Conservation (phyloP, 139 green algal genomes). For the Chlorella sp. region DNA sequence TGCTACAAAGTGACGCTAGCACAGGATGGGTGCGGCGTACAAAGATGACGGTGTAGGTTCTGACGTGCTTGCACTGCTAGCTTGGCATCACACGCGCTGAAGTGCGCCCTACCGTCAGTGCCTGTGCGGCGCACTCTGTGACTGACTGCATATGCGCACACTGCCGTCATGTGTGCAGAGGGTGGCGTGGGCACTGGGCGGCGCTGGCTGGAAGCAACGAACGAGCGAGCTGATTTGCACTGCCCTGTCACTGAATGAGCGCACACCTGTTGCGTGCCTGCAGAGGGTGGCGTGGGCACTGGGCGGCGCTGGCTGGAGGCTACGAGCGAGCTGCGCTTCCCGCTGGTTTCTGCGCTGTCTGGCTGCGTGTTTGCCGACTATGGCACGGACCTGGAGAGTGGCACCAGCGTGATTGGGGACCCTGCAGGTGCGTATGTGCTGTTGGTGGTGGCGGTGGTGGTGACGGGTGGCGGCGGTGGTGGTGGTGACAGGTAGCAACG, state of each 20-base stretch:
- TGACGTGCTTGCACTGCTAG: too few species aligned
- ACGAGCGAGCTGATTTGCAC: slow-evolving; percentile 38
- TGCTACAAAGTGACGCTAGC: not conserved
- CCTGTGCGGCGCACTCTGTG: too few species aligned
- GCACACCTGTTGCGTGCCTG: not conserved
- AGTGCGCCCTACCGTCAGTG: too few species aligned
- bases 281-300: slow-evolving; percentile 86
- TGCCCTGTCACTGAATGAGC: not conserved
- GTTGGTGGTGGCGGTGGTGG: too few species aligned
- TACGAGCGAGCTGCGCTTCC: slow-evolving; percentile 74
- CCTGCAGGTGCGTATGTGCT: slow-evolving; percentile 74
- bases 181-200: slow-evolving; percentile 84
- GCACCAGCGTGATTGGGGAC: slow-evolving; percentile 79
- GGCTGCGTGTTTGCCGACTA: slow-evolving; percentile 87
- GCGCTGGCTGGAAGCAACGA: slow-evolving; percentile 69
- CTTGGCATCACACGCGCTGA: too few species aligned
- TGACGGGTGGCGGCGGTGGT: too few species aligned
- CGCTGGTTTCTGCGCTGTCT: slow-evolving; percentile 56
- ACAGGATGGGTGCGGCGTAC: not conserved
- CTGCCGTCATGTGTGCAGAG: slow-evolving; percentile 38
- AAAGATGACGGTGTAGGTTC: too few species aligned
- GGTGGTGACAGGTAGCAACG: not conserved
- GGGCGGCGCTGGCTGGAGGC: slow-evolving; percentile 75
- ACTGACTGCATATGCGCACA: not conserved
- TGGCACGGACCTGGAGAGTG: slow-evolving; percentile 84